phyloP scores from a whole-genome alignment of 2,329 filamentous ascomycete species.

The Claviceps quebecensis region DNA sequence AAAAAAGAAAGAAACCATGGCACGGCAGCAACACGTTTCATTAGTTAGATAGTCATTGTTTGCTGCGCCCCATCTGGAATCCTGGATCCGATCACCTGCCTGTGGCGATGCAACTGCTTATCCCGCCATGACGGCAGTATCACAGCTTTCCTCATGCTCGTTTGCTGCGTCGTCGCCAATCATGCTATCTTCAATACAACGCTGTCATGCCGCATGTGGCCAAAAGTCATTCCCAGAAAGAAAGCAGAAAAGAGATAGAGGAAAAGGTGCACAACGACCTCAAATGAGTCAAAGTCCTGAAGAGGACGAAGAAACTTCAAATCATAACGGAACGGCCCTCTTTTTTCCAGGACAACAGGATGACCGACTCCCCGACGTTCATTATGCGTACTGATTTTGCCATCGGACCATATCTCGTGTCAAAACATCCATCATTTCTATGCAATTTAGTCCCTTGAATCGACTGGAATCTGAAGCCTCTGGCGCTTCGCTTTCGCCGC shows the following conservation, averaged over 20 bases:
- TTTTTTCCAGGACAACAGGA: not conserved
- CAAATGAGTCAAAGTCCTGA: not conserved
- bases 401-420: constrained; percentile 70
- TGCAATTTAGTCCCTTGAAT: constrained; percentile 63
- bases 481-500: constrained; percentile 16
- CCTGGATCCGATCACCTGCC: not conserved
- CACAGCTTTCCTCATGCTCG: not conserved
- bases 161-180: constrained; percentile 2
- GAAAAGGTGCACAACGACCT: not conserved
- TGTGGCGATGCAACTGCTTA: not conserved
- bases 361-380: not conserved
- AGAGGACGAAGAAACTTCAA: not conserved
- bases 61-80: not conserved
- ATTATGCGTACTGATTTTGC: constrained; percentile 55
- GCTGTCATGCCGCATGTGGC: constrained; percentile 1
- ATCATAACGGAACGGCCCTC: not conserved
- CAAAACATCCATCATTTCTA: constrained; percentile 84
- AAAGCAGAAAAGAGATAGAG: not conserved
- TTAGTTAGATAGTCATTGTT: no score
- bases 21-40: not conserved
- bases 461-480: constrained; percentile 26
- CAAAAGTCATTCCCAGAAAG: constrained; percentile 3
- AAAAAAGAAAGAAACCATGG: not conserved
- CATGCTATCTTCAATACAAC: constrained; percentile 7
- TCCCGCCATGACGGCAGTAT: not conserved